Percentiles rank a stretch among this genome's conserved stretches.
phyloP scores from a whole-genome alignment of 768 basidiomycete genomes.

The Boletus sp. region DNA sequence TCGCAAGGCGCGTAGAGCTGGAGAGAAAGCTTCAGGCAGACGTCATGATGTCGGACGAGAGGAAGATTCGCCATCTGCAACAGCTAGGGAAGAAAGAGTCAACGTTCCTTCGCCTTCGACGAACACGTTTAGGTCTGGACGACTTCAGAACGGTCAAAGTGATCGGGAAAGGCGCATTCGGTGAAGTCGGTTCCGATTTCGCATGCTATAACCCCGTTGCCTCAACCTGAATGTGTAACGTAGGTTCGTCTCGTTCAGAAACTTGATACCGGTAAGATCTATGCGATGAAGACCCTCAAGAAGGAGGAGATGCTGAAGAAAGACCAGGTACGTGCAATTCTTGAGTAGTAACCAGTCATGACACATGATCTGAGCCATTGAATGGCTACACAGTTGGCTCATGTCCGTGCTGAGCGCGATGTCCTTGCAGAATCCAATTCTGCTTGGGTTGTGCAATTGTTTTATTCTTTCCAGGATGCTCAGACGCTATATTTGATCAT shows the following conservation, averaged over 20 bases:
- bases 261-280: slow-evolving; percentile 94
- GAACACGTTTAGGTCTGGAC: slow-evolving; percentile 87
- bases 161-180: slow-evolving; percentile 98
- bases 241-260: slow-evolving; percentile 94
- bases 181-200: slow-evolving; percentile 62
- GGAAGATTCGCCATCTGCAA: slow-evolving; percentile 79
- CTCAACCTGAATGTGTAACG: neutral
- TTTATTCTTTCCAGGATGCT: slow-evolving; percentile 97
- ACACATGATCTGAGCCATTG: slow-evolving; percentile 3
- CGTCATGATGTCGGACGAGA: slow-evolving; percentile 70
- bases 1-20: slow-evolving; percentile 75
- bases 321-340: slow-evolving; percentile 69
- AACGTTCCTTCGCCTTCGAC: slow-evolving; percentile 79
- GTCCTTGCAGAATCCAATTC: slow-evolving; percentile 95
- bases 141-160: slow-evolving; percentile 98
- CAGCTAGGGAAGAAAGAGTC: slow-evolving; percentile 87
- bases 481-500: slow-evolving; percentile 94
- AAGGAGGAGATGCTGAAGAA: slow-evolving; percentile 99
- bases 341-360: neutral
- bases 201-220: neutral
- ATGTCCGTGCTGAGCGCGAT: slow-evolving; percentile 96
- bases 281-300: slow-evolving; percentile 97
- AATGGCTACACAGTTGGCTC: slow-evolving; percentile 67
- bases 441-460: slow-evolving; percentile 94
- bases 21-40: slow-evolving; percentile 78